Evolutionary conservation across 306 rosid genomes (phyloP).

Genomic region (Sphenostylis stenocarpa): DNA sequence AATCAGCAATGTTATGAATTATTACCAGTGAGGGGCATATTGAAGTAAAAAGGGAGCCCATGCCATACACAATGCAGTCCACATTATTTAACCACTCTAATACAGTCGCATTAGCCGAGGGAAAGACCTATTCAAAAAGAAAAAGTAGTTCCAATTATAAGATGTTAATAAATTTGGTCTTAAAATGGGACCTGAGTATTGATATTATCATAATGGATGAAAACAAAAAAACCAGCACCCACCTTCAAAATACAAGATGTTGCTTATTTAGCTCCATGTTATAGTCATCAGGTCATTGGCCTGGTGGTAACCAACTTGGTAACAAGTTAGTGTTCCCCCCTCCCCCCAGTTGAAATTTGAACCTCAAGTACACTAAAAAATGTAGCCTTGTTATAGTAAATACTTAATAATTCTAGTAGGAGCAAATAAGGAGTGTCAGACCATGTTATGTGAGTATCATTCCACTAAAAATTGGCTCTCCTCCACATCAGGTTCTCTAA

Average conservation of each 20-base stretch:
- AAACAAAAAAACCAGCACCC: slow-evolving; percentile 7
- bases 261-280: slow-evolving; percentile 1
- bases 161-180: slow-evolving; percentile 4
- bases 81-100: slow-evolving; percentile 72
- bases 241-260: slow-evolving; percentile 15
- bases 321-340: background rate
- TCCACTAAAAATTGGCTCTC: background rate
- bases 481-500: background rate
- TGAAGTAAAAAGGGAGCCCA: slow-evolving; percentile 97
- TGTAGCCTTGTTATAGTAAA: background rate
- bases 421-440: slow-evolving; percentile 9
- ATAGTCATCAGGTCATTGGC: slow-evolving; percentile 1
- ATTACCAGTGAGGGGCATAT: slow-evolving; percentile 92
- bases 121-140: slow-evolving; percentile 71
- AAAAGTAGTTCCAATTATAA: slow-evolving; percentile 13
- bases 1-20: slow-evolving; percentile 24
- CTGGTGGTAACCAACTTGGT: background rate
- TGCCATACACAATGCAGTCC: slow-evolving; percentile 88
- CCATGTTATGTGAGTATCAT: background rate
- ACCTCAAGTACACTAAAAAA: slow-evolving; percentile 7
- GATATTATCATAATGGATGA: background rate
- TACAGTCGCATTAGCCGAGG: slow-evolving; percentile 63
- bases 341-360: slow-evolving; percentile 9
- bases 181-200: slow-evolving; percentile 21
- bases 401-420: background rate